Evolutionary conservation across 2,329 filamentous ascomycete species (phyloP), one percentile per base, ranked within the genome.

Genomic region (Aspergillus fructus): DNA sequence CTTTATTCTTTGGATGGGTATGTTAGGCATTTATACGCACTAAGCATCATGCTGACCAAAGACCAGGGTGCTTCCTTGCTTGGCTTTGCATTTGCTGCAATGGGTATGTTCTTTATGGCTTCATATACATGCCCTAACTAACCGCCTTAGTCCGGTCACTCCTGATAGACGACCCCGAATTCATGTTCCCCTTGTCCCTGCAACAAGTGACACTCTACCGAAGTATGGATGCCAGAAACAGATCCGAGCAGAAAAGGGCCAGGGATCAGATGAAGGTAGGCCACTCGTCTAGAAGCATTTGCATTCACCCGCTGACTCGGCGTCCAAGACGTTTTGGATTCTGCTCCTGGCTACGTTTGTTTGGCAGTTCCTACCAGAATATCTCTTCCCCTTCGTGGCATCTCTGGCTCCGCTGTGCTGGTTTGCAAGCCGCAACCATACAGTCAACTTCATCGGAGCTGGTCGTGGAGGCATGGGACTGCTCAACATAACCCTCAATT

Each of bases 321-420:
- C 11, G 21, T 27, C 21, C 17, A 17, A 49, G 46, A 17, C 23
- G 33, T 86, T 87, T 69, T 86, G 85, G 69, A 68, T 75, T 9
- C 76, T 79, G 0, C 72, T 87, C 0, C 57, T 80, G 0, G 83
- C 75, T 4, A 76, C 85, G 53, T 83, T 79, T 0, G 61, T 85
- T 0, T 87, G 85, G 84, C 83, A 87, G 57, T 86, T 87, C 59
- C 69, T 87, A 0, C 84, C 84, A 0, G 84, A 87, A 65, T 87
- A 79, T 52, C 77, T 81, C 1, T 86, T 86, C 56, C 84, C 84
- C 0, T 82, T 87, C 66, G 74, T 85, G 1, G 82, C 79, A 7
- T 86, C 84, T 0, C 74, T 87, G 7, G 83, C 84, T 2, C 85
- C 86, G 50, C 75, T 87, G 5, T 87, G 85, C 71, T 87, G 84